These are phyloP conservation scores for Marsdenia floribunda DNA, from an alignment of 257 asterid genomes.

Conservation along the genomic window DNA sequence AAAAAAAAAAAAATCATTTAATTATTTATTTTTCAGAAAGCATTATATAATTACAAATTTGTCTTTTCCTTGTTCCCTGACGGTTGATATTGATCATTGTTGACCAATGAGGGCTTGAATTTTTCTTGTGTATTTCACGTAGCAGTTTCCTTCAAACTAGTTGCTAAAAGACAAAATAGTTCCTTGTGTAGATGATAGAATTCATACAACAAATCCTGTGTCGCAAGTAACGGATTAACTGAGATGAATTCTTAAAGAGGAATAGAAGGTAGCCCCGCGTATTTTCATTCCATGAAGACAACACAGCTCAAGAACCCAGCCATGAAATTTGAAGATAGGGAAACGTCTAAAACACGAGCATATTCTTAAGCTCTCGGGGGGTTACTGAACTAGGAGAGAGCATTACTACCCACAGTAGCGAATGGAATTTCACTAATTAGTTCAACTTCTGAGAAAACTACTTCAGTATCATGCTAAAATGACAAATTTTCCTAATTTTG, in stretches of 20 bases:
- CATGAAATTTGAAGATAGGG: background rate
- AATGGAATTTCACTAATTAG: constrained; percentile 10
- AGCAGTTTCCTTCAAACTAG: too few species aligned
- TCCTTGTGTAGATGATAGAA: background rate
- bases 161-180: background rate
- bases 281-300: constrained; percentile 1
- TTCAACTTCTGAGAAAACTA: constrained; percentile 12
- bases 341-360: background rate
- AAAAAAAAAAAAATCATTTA: background rate
- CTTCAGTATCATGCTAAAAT: constrained; percentile 9
- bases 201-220: background rate
- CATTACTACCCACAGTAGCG: background rate
- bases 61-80: background rate
- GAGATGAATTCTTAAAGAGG: background rate
- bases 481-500: constrained; percentile 14
- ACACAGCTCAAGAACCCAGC: background rate
- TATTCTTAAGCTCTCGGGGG: background rate
- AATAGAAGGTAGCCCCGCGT: background rate
- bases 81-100: background rate
- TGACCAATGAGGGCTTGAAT: background rate
- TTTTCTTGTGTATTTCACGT: background rate
- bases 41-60: too few species aligned
- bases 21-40: background rate
- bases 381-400: background rate
- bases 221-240: background rate